Percentiles rank a stretch among this genome's conserved stretches.
These are phyloP conservation scores for Trichoderma sp. DNA, from an alignment of 2,329 filamentous ascomycete species.

Conservation along the genomic window DNA sequence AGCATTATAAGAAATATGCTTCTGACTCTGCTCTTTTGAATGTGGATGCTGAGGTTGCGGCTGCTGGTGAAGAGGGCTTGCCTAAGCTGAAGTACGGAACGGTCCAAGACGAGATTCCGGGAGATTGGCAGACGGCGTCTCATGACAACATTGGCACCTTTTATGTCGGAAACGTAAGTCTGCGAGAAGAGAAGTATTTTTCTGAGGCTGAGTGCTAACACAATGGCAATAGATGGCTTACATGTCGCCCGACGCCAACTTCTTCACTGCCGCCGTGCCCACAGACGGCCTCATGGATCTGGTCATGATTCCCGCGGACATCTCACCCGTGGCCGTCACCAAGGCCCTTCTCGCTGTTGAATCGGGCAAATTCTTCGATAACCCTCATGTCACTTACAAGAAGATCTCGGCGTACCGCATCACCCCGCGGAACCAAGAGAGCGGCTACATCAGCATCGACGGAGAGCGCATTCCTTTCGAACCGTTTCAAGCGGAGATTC, in stretches of 20 bases:
- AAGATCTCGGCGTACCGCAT: conserved; percentile 89
- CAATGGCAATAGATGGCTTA: conserved; percentile 66
- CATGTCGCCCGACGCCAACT: conserved; percentile 83
- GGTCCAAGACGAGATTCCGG: conserved; percentile 70
- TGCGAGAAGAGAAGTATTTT: background rate
- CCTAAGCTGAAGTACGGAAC: conserved; percentile 78
- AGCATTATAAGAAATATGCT: conserved; percentile 62
- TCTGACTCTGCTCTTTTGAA: conserved; percentile 33
- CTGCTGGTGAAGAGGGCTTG: conserved; percentile 51
- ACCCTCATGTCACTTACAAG: conserved; percentile 71
- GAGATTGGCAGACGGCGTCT: conserved; percentile 71
- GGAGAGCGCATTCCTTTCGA: conserved; percentile 85
- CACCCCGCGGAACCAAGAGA: conserved; percentile 66
- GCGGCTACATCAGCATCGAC: conserved; percentile 91
- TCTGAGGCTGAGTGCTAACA: background rate
- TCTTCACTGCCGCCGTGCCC: conserved; percentile 80
- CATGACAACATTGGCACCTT: conserved; percentile 85
- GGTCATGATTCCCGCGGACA: conserved; percentile 73
- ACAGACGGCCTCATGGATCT: conserved; percentile 86
- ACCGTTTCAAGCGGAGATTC: conserved; percentile 88
- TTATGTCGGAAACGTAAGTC: conserved; percentile 79
- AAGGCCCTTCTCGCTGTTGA: conserved; percentile 71
- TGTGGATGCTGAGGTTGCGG: conserved; percentile 26
- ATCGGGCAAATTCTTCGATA: conserved; percentile 74
- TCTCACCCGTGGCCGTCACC: conserved; percentile 64